phyloP scores from a whole-genome alignment of 225 moss, liverwort and hornwort species.

The Bryum argenteum region DNA sequence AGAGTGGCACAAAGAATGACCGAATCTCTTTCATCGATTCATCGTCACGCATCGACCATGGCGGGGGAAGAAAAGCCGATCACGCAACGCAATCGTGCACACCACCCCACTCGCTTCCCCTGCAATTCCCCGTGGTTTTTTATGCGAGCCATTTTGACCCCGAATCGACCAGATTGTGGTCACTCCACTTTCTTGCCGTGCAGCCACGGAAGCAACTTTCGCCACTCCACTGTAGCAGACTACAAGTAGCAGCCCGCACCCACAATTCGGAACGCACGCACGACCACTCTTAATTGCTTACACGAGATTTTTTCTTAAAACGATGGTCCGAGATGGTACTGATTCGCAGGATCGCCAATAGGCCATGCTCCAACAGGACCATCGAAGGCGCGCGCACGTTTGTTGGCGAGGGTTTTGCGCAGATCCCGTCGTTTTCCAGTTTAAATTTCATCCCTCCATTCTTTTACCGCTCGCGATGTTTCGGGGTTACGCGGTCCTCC shows the following conservation, averaged over 20 bases:
- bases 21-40: background rate
- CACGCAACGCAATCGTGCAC: background rate
- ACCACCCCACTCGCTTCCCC: background rate
- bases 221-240: background rate
- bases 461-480: slow-evolving; percentile 22
- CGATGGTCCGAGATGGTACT: background rate
- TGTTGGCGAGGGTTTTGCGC: slow-evolving; percentile 22
- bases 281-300: background rate
- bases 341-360: slow-evolving; percentile 17
- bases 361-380: background rate
- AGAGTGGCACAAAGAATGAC: no score
- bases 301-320: background rate
- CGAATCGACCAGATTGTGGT: background rate
- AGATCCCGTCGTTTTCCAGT: background rate
- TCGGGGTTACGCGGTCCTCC: slow-evolving; percentile 22
- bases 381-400: slow-evolving; percentile 20
- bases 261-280: background rate
- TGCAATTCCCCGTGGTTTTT: background rate
- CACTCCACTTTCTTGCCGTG: slow-evolving; percentile 14
- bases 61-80: background rate
- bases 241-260: background rate
- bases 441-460: background rate
- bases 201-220: no score
- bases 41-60: background rate
- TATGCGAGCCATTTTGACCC: background rate